A percentile compares a stretch with the other conserved stretches of the same genome.
Conservation (phyloP, 192 early-diverging fungal species). For the Mortierella alpina region DNA sequence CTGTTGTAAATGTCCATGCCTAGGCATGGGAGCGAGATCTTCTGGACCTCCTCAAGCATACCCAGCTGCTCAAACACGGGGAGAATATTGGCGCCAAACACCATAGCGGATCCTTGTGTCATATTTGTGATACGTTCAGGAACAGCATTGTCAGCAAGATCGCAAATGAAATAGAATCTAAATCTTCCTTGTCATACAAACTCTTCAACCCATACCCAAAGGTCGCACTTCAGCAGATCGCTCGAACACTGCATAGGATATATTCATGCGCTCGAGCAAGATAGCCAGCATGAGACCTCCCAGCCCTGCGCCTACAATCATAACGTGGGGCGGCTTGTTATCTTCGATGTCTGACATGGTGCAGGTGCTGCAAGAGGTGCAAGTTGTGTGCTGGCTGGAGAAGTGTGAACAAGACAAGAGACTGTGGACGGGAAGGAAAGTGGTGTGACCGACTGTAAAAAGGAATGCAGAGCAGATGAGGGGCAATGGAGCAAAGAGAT, state of each 20-base stretch:
- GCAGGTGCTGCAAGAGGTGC: too few relatives aligned
- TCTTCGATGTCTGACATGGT: too few relatives aligned
- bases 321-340: background rate
- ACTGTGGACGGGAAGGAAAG: too few relatives aligned
- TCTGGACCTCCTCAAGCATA: background rate
- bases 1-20: background rate
- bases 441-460: too few relatives aligned
- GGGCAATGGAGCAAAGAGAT: too few relatives aligned
- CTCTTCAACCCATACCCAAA: conserved; percentile 1
- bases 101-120: conserved; percentile 7
- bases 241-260: conserved; percentile 22
- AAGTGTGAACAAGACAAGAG: too few relatives aligned
- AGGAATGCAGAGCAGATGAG: too few relatives aligned
- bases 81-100: conserved; percentile 14
- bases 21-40: conserved; percentile 2
- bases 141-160: background rate
- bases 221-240: conserved; percentile 10
- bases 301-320: conserved; percentile 17
- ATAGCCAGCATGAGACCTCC: conserved; percentile 8
- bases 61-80: conserved; percentile 15
- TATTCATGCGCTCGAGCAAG: background rate
- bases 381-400: too few relatives aligned
- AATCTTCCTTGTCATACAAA: background rate
- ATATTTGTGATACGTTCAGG: background rate
- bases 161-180: too few relatives aligned